phyloP scores from a whole-genome alignment of 768 basidiomycete species.

The Suillus ampliporus region DNA sequence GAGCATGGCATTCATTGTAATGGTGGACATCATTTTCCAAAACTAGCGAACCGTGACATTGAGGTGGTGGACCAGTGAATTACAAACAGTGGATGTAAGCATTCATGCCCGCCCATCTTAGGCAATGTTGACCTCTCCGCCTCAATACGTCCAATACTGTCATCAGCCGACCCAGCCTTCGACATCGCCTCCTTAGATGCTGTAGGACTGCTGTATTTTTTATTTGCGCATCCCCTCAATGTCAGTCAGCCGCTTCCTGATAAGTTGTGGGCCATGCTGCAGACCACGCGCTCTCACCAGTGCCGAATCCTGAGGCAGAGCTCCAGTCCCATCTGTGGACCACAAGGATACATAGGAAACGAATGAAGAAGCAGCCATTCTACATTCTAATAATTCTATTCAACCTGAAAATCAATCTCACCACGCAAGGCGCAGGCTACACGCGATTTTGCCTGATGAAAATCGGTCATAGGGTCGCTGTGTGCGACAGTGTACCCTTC shows the following conservation, averaged over 20 bases:
- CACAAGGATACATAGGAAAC: neutral
- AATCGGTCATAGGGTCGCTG: neutral
- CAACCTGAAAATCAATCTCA: neutral
- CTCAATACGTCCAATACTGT: neutral
- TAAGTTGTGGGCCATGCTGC: neutral
- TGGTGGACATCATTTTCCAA: neutral
- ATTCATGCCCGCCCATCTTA: neutral
- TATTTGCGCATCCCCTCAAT: neutral
- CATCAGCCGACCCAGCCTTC: neutral
- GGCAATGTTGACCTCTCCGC: neutral
- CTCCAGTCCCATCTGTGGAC: neutral
- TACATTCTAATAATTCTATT: neutral
- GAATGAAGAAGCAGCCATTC: neutral
- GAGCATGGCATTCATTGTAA: no score
- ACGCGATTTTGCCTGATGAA: neutral
- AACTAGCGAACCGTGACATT: neutral
- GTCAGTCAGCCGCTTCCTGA: neutral
- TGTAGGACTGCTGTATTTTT: neutral
- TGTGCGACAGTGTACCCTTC: neutral
- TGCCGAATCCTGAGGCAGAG: neutral
- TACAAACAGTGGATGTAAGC: no score
- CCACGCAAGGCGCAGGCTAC: neutral
- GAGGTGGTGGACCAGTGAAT: neutral
- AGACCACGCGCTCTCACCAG: neutral
- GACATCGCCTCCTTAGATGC: neutral